These are phyloP conservation scores for Hibiscus tridactylites DNA, from an alignment of 345 rosid species.

Conservation along the genomic window DNA sequence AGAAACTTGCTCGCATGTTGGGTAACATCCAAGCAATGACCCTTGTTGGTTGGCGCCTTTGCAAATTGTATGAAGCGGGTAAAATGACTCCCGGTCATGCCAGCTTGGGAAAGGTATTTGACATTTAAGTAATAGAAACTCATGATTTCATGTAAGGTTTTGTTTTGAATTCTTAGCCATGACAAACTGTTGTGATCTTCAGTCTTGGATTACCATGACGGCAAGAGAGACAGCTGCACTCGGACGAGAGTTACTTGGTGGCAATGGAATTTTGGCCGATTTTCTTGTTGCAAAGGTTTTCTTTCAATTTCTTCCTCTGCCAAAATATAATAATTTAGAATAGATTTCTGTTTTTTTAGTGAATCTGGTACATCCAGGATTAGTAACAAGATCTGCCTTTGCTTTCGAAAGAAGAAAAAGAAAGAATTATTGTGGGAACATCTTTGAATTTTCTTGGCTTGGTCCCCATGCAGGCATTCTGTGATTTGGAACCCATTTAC, in stretches of 20 bases:
- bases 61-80: constrained; percentile 79
- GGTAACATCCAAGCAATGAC: constrained; percentile 88
- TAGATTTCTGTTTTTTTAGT: background rate
- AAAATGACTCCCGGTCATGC: constrained; percentile 90
- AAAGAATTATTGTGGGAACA: background rate
- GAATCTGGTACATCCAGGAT: background rate
- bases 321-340: background rate
- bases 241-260: constrained; percentile 91
- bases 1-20: constrained; percentile 80
- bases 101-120: constrained; percentile 86
- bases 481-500: background rate
- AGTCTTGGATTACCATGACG: constrained; percentile 73
- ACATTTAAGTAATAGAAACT: background rate
- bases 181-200: constrained; percentile 8
- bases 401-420: background rate
- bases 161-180: background rate
- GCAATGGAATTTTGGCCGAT: constrained; percentile 80
- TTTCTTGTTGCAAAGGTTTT: constrained; percentile 89
- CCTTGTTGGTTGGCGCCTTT: constrained; percentile 93
- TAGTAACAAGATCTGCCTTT: background rate
- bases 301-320: background rate
- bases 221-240: constrained; percentile 78
- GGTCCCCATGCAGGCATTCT: background rate
- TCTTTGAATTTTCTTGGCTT: background rate
- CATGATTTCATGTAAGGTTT: background rate